These are phyloP conservation scores for Sporothrix mexicana DNA, from an alignment of 2,329 filamentous ascomycete species.

Conservation along the genomic window DNA sequence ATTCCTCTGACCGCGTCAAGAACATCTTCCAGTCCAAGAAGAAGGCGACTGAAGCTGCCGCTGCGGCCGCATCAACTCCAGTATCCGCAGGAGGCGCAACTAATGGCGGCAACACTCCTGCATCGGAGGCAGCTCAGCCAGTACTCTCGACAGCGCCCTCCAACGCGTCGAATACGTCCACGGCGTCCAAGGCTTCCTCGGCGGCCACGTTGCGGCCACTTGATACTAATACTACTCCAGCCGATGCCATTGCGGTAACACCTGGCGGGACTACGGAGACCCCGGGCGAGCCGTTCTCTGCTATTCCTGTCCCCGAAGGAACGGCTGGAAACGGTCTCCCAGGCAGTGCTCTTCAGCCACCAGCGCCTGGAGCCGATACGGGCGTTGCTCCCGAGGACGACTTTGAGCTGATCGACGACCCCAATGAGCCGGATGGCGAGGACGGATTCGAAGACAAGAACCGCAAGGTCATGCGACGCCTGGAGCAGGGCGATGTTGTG, in stretches of 20 bases:
- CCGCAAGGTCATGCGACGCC: constrained; percentile 91
- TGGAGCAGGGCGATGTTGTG: constrained; percentile 89
- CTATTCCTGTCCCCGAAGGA: not conserved
- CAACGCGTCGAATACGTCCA: constrained; percentile 5
- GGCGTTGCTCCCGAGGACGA: constrained; percentile 74
- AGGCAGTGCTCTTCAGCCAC: not conserved
- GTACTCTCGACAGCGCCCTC: constrained; percentile 6
- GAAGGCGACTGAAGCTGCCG: constrained; percentile 34
- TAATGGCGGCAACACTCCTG: not conserved
- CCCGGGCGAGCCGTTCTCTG: not conserved
- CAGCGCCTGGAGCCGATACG: constrained; percentile 37
- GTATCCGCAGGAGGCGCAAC: not conserved
- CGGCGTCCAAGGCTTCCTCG: constrained; percentile 37
- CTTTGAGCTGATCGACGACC: constrained; percentile 94
- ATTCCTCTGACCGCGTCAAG: constrained; percentile 66
- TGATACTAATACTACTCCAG: not conserved
- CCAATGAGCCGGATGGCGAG: constrained; percentile 77
- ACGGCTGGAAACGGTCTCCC: not conserved
- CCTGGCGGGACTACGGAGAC: not conserved
- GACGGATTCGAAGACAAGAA: constrained; percentile 96
- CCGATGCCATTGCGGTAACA: not conserved
- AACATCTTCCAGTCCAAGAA: constrained; percentile 83
- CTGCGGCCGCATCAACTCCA: constrained; percentile 29
- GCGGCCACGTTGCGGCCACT: constrained; percentile 35
- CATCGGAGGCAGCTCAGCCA: not conserved